Conservation (phyloP, 163 green algal genomes). For the Coccomyxa subellipsoidea region DNA sequence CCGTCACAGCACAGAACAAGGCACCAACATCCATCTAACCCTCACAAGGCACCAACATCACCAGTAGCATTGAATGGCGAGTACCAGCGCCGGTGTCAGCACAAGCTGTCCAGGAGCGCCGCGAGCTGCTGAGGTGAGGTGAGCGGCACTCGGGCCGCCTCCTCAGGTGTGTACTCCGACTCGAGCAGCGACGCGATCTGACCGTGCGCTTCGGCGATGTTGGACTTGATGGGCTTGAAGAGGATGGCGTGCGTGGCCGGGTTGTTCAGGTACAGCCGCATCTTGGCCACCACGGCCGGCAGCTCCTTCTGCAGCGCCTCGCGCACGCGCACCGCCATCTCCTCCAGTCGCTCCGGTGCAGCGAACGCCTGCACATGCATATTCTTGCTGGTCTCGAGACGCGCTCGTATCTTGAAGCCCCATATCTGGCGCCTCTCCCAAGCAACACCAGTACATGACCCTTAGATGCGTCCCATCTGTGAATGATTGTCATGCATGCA, state of each 20-base stretch:
- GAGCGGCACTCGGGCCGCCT: slow-evolving; percentile 55
- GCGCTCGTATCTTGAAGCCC: too few species aligned
- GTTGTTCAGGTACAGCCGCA: slow-evolving; percentile 86
- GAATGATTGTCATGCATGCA: too few species aligned
- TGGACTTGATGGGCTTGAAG: slow-evolving; percentile 91
- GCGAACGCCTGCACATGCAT: slow-evolving; percentile 83
- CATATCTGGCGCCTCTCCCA: too few species aligned
- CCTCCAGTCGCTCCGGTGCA: slow-evolving; percentile 66
- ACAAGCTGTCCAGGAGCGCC: slow-evolving; percentile 32
- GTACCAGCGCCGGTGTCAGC: too few species aligned
- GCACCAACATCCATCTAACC: too few species aligned
- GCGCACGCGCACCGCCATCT: slow-evolving; percentile 79
- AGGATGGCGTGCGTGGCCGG: slow-evolving; percentile 77
- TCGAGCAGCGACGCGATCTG: slow-evolving; percentile 54
- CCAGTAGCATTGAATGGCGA: too few species aligned
- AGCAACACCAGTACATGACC: too few species aligned
- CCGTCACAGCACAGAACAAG: too few species aligned
- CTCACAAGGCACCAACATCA: too few species aligned
- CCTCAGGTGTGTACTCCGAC: slow-evolving; percentile 66
- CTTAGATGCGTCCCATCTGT: too few species aligned
- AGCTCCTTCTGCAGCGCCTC: slow-evolving; percentile 57
- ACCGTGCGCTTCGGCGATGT: slow-evolving; percentile 87
- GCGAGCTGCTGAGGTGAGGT: slow-evolving; percentile 38
- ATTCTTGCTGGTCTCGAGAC: too few species aligned
- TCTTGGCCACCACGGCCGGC: slow-evolving; percentile 59